Evolutionary conservation across 2,329 filamentous ascomycete genomes (phyloP).

Genomic region (Ceratocystis cubensis): DNA sequence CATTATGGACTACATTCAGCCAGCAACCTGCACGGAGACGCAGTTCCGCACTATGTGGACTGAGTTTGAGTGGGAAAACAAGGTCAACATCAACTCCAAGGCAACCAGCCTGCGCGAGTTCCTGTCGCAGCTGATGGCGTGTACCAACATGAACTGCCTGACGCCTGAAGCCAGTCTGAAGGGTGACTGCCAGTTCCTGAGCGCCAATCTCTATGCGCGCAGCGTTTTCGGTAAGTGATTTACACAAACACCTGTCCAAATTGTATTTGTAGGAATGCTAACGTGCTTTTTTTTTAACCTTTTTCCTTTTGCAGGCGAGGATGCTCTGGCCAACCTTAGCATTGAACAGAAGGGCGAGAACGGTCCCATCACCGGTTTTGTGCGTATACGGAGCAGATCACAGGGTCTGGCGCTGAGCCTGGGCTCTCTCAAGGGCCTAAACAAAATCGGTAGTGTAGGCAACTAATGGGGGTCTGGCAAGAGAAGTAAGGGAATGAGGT

Average conservation of each 20-base stretch:
- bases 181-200: slow-evolving; percentile 95
- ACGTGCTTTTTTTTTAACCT: slow-evolving; percentile 6
- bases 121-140: slow-evolving; percentile 87
- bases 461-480: neutral
- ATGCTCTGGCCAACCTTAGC: slow-evolving; percentile 90
- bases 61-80: slow-evolving; percentile 99
- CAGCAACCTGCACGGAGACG: slow-evolving; percentile 89
- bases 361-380: slow-evolving; percentile 90
- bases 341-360: slow-evolving; percentile 96
- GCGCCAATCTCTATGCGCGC: slow-evolving; percentile 88
- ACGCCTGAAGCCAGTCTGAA: slow-evolving; percentile 93
- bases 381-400: slow-evolving; percentile 91
- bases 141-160: slow-evolving; percentile 96
- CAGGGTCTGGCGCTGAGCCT: slow-evolving; percentile 90
- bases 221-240: slow-evolving; percentile 85
- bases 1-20: slow-evolving; percentile 99
- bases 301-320: slow-evolving; percentile 57
- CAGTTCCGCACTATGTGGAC: slow-evolving; percentile 99
- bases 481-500: neutral
- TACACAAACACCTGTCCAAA: too few relatives aligned
- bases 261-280: too few relatives aligned
- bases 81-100: slow-evolving; percentile 99
- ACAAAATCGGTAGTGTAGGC: slow-evolving; percentile 52
- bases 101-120: slow-evolving; percentile 84
- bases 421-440: slow-evolving; percentile 86